These are phyloP conservation scores for Puccinia novopanici DNA, from an alignment of 1,284 basidiomycete species.

Conservation along the genomic window DNA sequence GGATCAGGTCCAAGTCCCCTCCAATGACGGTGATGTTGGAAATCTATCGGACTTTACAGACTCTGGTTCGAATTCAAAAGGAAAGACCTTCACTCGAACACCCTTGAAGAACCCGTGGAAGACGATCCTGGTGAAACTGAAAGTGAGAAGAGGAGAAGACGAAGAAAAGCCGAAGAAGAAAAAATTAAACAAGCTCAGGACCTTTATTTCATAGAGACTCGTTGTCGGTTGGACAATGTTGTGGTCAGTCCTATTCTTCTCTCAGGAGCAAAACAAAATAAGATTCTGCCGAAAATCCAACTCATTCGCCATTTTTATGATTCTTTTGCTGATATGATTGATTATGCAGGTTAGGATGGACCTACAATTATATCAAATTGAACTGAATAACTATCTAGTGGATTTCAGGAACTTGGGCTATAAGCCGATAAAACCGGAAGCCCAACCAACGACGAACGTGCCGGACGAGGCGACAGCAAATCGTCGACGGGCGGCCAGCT, in stretches of 20 bases:
- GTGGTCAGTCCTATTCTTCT: conserved; percentile 67
- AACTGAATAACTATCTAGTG: conserved; percentile 92
- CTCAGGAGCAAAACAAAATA: background rate
- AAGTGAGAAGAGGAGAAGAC: conserved; percentile 55
- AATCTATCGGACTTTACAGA: conserved; percentile 88
- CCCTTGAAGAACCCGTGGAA: conserved; percentile 28
- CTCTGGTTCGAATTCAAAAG: conserved; percentile 88
- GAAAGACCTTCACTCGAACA: conserved; percentile 60
- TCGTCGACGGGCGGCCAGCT: conserved; percentile 44
- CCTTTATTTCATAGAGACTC: conserved; percentile 91
- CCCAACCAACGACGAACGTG: conserved; percentile 35
- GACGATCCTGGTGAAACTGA: conserved; percentile 55
- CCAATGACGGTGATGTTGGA: conserved; percentile 99
- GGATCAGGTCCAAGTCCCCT: conserved; percentile 88
- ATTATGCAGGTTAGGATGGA: conserved; percentile 86
- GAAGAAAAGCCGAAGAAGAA: conserved; percentile 61
- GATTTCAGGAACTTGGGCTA: conserved; percentile 97
- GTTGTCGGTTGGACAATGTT: conserved; percentile 82
- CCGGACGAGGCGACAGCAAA: conserved; percentile 28
- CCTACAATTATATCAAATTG: conserved; percentile 92
- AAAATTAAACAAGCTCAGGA: conserved; percentile 62
- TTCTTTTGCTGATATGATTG: conserved; percentile 15
- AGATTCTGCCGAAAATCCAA: background rate
- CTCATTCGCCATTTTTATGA: background rate
- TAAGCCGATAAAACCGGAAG: conserved; percentile 64